Conservation (phyloP, 108 stramenopile genomes). For the Cyclotella atomus region DNA sequence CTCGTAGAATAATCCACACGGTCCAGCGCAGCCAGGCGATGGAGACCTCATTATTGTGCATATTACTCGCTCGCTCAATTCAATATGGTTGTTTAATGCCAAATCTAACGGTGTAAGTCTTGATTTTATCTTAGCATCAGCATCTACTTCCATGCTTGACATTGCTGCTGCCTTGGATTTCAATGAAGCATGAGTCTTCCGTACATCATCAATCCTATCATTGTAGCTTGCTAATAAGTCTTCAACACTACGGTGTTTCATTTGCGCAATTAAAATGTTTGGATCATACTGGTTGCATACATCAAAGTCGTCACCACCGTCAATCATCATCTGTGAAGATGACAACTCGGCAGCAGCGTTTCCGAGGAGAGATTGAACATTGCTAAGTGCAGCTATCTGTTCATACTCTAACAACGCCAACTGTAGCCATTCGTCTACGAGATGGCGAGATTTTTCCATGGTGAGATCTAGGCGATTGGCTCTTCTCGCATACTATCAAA, state of each 20-base stretch:
- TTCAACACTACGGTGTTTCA: slow-evolving; percentile 15
- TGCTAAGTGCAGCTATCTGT: slow-evolving; percentile 40
- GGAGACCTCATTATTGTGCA: slow-evolving; percentile 41
- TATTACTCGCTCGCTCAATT: slow-evolving; percentile 47
- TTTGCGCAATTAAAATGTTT: not conserved
- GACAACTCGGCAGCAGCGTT: slow-evolving; percentile 18
- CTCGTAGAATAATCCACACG: slow-evolving; percentile 34
- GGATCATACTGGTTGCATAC: not conserved
- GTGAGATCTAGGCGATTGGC: too few species aligned
- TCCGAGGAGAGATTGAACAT: slow-evolving; percentile 33
- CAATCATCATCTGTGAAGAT: not conserved
- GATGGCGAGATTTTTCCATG: not conserved
- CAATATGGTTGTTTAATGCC: slow-evolving; percentile 29
- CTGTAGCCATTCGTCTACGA: slow-evolving; percentile 30
- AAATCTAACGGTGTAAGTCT: slow-evolving; percentile 16
- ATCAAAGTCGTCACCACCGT: too few species aligned
- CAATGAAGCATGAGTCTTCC: slow-evolving; percentile 36
- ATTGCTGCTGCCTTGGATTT: slow-evolving; percentile 15
- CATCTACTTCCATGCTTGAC: not conserved
- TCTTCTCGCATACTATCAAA: too few species aligned
- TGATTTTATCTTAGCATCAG: not conserved
- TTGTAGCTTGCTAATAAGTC: slow-evolving; percentile 20
- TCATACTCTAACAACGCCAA: slow-evolving; percentile 41
- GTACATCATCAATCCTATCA: slow-evolving; percentile 34
- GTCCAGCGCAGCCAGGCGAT: not conserved